phyloP scores from a whole-genome alignment of 192 early-diverging fungal species.

The Pilaira anomala region DNA sequence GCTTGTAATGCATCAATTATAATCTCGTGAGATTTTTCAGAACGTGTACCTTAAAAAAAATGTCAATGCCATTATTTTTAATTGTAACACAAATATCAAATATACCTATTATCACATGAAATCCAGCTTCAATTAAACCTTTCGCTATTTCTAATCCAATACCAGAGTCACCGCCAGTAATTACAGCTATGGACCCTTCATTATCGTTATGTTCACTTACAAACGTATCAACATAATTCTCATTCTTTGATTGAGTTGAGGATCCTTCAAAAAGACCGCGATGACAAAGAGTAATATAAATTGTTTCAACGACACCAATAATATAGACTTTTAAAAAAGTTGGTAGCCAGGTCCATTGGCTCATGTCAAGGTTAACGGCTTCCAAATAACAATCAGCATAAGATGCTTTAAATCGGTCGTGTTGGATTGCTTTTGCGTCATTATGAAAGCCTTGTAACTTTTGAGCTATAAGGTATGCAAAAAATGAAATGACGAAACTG shows the following conservation, averaged over 20 bases:
- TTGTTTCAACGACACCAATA: conserved; percentile 13
- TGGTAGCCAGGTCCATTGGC: conserved; percentile 7
- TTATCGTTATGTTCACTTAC: conserved; percentile 2
- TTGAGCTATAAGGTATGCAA: too few species aligned
- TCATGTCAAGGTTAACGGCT: conserved; percentile 15
- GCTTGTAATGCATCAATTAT: background rate
- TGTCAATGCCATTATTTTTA: background rate
- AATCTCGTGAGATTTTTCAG: background rate
- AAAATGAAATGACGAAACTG: too few species aligned
- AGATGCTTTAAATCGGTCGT: background rate
- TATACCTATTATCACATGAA: conserved; percentile 19
- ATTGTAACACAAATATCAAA: background rate
- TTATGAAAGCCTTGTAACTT: too few species aligned
- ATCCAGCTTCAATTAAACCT: conserved; percentile 15
- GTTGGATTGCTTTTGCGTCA: too few species aligned
- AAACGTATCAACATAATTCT: background rate
- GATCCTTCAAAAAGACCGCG: background rate
- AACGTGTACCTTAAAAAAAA: background rate
- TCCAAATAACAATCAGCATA: conserved; percentile 5
- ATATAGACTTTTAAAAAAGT: conserved; percentile 13
- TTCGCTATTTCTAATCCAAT: conserved; percentile 12
- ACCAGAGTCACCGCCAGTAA: conserved; percentile 17
- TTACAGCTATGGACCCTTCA: background rate
- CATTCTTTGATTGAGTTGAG: background rate
- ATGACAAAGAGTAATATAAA: conserved; percentile 2